Conservation (phyloP, 179 eudicot species). For the Carnegiea gigantea region DNA sequence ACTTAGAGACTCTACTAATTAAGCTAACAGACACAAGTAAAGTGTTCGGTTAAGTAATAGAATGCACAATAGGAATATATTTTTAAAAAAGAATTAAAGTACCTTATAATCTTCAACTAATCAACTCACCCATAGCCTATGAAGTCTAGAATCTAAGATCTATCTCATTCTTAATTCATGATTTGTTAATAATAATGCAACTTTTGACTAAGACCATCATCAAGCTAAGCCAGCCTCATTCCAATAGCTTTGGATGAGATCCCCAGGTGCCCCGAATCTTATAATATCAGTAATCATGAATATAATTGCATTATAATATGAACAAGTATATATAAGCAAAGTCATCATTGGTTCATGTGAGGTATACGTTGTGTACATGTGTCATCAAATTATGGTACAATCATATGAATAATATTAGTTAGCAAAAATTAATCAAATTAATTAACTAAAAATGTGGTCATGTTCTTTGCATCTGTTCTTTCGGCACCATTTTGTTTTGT, state of each 20-base stretch:
- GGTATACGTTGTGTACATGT: neutral
- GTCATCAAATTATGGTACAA: constrained; percentile 27
- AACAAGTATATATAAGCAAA: neutral
- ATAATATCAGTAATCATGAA: neutral
- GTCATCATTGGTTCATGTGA: constrained; percentile 28
- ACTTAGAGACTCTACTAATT: too few relatives aligned
- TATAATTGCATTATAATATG: neutral
- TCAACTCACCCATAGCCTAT: too few relatives aligned
- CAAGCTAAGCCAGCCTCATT: neutral
- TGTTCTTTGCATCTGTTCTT: neutral
- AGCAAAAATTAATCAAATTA: neutral
- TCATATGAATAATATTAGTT: constrained; percentile 13
- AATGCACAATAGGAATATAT: too few relatives aligned
- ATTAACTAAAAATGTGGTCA: neutral
- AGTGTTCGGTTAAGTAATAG: too few relatives aligned
- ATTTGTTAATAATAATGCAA: neutral
- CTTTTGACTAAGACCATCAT: constrained; percentile 28
- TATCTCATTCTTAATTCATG: neutral
- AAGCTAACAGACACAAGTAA: too few relatives aligned
- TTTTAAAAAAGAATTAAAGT: too few relatives aligned
- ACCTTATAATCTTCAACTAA: neutral
- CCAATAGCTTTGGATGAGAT: constrained; percentile 20
- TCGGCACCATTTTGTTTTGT: neutral
- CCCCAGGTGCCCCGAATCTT: constrained; percentile 20
- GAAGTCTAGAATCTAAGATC: neutral